Conservation (phyloP, 495 filamentous ascomycete species). For the Annulohypoxylon stygium region DNA sequence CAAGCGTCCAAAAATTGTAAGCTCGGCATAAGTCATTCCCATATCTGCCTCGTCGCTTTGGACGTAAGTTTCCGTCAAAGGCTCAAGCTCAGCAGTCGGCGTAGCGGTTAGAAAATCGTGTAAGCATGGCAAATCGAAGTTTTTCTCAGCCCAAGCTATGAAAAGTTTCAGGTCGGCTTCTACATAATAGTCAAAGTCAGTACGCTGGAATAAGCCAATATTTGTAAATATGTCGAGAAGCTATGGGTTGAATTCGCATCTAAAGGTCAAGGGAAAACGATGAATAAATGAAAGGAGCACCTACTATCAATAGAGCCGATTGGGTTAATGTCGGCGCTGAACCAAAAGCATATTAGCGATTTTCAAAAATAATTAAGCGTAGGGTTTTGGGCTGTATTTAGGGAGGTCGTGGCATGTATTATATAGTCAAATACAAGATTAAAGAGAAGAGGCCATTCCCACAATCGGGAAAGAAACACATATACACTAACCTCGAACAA, state of each 20-base stretch:
- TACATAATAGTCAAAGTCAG: not conserved
- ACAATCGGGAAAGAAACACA: not conserved
- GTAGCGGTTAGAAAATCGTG: conserved; percentile 78
- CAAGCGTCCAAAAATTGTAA: conserved; percentile 69
- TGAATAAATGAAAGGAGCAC: not conserved
- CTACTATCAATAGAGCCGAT: conserved; percentile 78
- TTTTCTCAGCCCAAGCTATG: conserved; percentile 72
- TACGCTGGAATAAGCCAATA: not conserved
- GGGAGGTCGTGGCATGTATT: not conserved
- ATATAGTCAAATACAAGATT: not conserved
- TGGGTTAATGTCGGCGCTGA: conserved; percentile 72
- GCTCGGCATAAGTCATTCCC: conserved; percentile 68
- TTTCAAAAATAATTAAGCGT: not conserved
- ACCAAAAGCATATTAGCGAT: conserved; percentile 11
- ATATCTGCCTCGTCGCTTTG: conserved; percentile 74
- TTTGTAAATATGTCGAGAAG: not conserved
- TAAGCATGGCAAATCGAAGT: conserved; percentile 79
- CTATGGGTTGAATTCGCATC: not conserved
- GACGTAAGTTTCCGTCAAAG: conserved; percentile 75
- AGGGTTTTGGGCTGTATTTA: too few species aligned
- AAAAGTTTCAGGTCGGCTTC: conserved; percentile 69
- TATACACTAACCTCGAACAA: conserved; percentile 28
- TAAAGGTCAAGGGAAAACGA: not conserved
- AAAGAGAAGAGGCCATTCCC: not conserved
- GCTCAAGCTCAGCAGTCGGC: conserved; percentile 88